These are phyloP conservation scores for Limnomonas spitsbergensis DNA, from an alignment of 139 green algal genomes.

Conservation along the genomic window DNA sequence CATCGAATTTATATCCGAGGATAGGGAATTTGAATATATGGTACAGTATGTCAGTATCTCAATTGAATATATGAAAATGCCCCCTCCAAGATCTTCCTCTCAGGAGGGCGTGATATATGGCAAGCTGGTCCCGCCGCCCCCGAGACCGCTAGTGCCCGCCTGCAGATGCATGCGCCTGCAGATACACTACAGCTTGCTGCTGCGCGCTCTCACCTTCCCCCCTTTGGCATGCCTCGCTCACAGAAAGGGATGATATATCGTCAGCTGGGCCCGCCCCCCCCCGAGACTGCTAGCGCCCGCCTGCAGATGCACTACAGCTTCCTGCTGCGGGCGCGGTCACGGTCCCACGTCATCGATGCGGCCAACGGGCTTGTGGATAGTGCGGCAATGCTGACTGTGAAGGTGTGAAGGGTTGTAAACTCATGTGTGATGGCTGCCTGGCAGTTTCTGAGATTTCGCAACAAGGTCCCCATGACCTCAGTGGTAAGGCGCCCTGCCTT, in stretches of 20 bases:
- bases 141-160: too few species aligned
- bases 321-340: slow-evolving; percentile 9
- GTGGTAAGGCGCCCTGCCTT: too few species aligned
- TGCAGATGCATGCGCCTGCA: background rate
- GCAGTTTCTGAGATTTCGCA: too few species aligned
- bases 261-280: slow-evolving; percentile 40
- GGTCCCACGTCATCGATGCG: slow-evolving; percentile 26
- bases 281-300: slow-evolving; percentile 15
- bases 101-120: too few species aligned
- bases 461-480: too few species aligned
- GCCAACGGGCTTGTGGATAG: slow-evolving; percentile 19
- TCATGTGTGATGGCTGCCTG: too few species aligned
- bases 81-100: too few species aligned
- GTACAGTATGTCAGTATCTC: too few species aligned
- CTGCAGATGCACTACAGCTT: slow-evolving; percentile 40
- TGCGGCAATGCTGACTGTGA: slow-evolving; percentile 14
- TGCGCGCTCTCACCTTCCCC: background rate
- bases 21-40: too few species aligned
- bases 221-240: background rate
- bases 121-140: too few species aligned
- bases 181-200: background rate
- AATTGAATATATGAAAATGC: too few species aligned
- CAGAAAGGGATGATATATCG: slow-evolving; percentile 27
- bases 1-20: too few species aligned
- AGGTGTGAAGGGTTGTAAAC: slow-evolving; percentile 25